Conservation (phyloP, 1,139 yeast species). For the Kurtzmaniella natalensis region DNA sequence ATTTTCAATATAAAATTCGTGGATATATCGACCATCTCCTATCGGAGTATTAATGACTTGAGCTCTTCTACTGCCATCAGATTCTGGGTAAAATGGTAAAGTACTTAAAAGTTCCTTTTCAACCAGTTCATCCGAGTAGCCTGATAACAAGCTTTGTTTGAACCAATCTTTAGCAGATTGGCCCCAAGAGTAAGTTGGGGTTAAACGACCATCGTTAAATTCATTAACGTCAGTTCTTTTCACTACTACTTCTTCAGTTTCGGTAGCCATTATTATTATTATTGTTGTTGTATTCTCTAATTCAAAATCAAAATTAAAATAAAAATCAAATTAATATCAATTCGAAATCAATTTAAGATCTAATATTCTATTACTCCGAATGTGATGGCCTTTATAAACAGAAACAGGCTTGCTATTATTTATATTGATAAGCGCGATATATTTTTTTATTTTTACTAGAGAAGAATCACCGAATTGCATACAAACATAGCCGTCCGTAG, state of each 20-base stretch:
- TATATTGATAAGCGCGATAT: too few species aligned
- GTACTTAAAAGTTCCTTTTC: constrained; percentile 36
- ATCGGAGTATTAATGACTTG: constrained; percentile 47
- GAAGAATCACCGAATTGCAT: too few species aligned
- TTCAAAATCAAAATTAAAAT: too few species aligned
- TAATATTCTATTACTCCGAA: too few species aligned
- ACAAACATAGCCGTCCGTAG: too few species aligned
- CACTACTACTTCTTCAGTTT: constrained; percentile 1
- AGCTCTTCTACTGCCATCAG: constrained; percentile 48
- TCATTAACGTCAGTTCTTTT: constrained; percentile 9
- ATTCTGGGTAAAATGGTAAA: constrained; percentile 56
- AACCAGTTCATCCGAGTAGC: constrained; percentile 24
- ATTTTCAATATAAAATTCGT: constrained; percentile 51
- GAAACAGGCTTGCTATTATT: too few species aligned
- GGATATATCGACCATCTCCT: constrained; percentile 45
- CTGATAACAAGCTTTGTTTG: constrained; percentile 22
- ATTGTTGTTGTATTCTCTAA: constrained; percentile 1
- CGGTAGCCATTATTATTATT: constrained; percentile 3
- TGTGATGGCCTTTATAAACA: too few species aligned
- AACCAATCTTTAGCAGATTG: constrained; percentile 38
- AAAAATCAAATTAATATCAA: too few species aligned
- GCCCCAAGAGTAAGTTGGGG: constrained; percentile 23
- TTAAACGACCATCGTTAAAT: constrained; percentile 15
- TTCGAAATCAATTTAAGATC: too few species aligned
- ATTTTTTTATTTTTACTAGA: too few species aligned